Base-by-base conservation (phyloP, 2,329 filamentous ascomycete species). In the Aspergillus calidoustus region DNA sequence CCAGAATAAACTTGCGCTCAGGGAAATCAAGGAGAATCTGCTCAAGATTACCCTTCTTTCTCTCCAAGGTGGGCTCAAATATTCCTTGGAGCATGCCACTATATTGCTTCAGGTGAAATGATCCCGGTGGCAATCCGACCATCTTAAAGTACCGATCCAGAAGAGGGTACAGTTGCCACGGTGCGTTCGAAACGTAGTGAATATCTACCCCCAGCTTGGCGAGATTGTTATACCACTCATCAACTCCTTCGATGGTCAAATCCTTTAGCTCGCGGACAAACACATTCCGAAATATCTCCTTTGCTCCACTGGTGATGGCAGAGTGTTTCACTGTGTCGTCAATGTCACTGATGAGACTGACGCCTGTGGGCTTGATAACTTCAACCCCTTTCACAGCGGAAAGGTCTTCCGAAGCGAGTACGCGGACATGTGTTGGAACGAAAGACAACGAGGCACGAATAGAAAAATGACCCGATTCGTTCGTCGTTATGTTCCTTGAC, bases 171-270 rank as follows among this genome's bases (percentile, higher is more conserved):
- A 99, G 84, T 75, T 99, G 96, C 96, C 96, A 99, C 0, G 95
- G 95, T 54, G 94, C 96, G 77, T 99, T 99, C n/a, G 95, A 99
- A 66, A 97, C 96, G 76, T 99, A 99, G 74, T 99, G 96, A 56
- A 99, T 85, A 69, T 89, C 87, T 25, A 98, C 94, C 19, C 93
- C 93, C 80, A 94, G 87, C 22, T 88, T 83, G 44, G 90, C 85
- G 78, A 99, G 84, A 22, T 83, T 83, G 41, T 83, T 87, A 73
- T 98, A 99, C 94, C 95, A 98, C 64, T 96, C 92, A 61, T 83
- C 86, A 22, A 98, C 93, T 2, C 95, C 95, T 17, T 93, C 89
- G 23, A 99, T 88, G 0, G 88, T 92, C 50, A 98, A 82, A 63
- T 94, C 92, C 3, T 80, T 83, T 1, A 98, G 81, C 49, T 97